Evolutionary conservation across 1,139 yeast genomes (phyloP).

Genomic region (Diutina catenulata): DNA sequence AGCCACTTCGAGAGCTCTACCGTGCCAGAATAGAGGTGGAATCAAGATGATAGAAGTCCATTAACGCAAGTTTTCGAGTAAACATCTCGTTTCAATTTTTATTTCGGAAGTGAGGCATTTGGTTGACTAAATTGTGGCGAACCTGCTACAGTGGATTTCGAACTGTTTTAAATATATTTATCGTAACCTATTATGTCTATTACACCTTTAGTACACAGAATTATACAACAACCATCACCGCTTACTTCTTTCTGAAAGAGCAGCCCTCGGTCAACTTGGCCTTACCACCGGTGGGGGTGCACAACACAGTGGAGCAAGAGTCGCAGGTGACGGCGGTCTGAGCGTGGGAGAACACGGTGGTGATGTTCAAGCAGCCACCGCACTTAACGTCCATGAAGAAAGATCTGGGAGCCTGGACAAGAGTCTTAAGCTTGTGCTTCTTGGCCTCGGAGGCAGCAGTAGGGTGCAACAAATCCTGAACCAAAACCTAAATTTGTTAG

Average conservation of each 20-base stretch:
- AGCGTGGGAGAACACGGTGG: slow-evolving; percentile 99
- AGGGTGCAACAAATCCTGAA: slow-evolving; percentile 66
- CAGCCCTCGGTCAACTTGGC: slow-evolving; percentile 99
- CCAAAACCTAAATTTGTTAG: slow-evolving; percentile 16
- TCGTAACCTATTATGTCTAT: slow-evolving; percentile 6
- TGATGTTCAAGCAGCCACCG: slow-evolving; percentile 98
- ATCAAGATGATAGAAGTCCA: too few relatives aligned
- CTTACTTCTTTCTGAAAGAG: slow-evolving; percentile 97
- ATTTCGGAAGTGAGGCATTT: too few relatives aligned
- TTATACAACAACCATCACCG: neutral
- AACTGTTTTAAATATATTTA: too few relatives aligned
- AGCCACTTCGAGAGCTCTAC: too few relatives aligned
- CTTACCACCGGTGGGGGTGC: slow-evolving; percentile 99
- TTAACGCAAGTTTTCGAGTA: too few relatives aligned
- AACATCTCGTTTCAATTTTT: too few relatives aligned
- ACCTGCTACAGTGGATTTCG: too few relatives aligned
- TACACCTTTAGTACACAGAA: slow-evolving; percentile 5
- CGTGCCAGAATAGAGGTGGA: too few relatives aligned
- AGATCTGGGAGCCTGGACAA: slow-evolving; percentile 96
- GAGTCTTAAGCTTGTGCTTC: slow-evolving; percentile 95
- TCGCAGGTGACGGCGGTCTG: slow-evolving; percentile 99
- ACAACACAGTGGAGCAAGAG: slow-evolving; percentile 93
- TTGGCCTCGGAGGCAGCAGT: slow-evolving; percentile 90
- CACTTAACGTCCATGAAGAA: slow-evolving; percentile 99
- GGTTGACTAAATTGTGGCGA: too few relatives aligned